These are phyloP conservation scores for Decorospora gaudefroyi DNA, from an alignment of 2,329 filamentous ascomycete species.

Conservation along the genomic window DNA sequence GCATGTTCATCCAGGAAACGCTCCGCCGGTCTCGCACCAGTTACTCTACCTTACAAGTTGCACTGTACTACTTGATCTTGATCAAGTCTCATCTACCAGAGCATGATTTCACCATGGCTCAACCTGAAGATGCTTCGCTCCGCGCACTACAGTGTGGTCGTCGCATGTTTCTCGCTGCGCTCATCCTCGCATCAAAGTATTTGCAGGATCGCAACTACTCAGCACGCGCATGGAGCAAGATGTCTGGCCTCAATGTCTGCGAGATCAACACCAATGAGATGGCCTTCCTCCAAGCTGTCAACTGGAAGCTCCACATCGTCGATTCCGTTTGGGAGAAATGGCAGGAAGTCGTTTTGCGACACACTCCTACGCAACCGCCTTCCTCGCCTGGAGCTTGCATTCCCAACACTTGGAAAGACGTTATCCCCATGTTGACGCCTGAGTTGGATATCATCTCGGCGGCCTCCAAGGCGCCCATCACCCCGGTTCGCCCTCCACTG, in stretches of 20 bases:
- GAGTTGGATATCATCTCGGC: constrained; percentile 58
- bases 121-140: constrained; percentile 71
- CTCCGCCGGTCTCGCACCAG: constrained; percentile 91
- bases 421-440: constrained; percentile 62
- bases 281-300: constrained; percentile 83
- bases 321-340: constrained; percentile 88
- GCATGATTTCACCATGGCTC: constrained; percentile 84
- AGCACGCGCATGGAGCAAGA: constrained; percentile 97
- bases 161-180: constrained; percentile 92
- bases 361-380: constrained; percentile 65
- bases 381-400: constrained; percentile 46
- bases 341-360: constrained; percentile 88
- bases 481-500: constrained; percentile 32
- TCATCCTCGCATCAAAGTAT: constrained; percentile 97
- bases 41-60: constrained; percentile 96
- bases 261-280: constrained; percentile 99
- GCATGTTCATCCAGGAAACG: constrained; percentile 97
- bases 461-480: constrained; percentile 40
- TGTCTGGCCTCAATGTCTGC: constrained; percentile 87
- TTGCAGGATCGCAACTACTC: constrained; percentile 98
- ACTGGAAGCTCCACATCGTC: constrained; percentile 93
- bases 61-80: constrained; percentile 91
- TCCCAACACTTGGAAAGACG: constrained; percentile 51
- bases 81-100: constrained; percentile 88
- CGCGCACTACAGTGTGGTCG: constrained; percentile 92